phyloP scores from a whole-genome alignment of 2,329 filamentous ascomycete species.

The Cercospora zeina region DNA sequence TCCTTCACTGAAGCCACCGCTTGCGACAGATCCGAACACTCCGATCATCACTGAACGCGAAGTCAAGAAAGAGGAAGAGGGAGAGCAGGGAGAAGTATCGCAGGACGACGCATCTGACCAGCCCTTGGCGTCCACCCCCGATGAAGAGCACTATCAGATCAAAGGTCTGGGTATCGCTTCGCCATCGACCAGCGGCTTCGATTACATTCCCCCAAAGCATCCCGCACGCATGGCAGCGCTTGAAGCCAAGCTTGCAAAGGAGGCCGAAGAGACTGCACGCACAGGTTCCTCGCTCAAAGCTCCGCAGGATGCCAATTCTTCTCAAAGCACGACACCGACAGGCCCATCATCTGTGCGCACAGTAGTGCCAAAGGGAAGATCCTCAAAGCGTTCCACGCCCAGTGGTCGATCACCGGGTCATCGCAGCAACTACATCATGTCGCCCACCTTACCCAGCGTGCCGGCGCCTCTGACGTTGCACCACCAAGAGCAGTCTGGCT shows the following conservation, averaged over 20 bases:
- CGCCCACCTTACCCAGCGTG: background rate
- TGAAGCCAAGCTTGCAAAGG: background rate
- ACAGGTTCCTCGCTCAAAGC: background rate
- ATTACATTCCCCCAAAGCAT: background rate
- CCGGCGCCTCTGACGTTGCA: background rate
- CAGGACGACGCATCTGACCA: constrained; percentile 3
- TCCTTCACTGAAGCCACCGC: background rate
- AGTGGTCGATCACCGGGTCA: background rate
- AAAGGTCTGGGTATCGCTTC: constrained; percentile 10
- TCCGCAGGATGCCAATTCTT: background rate
- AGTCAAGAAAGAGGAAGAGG: background rate
- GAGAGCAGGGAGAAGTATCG: background rate
- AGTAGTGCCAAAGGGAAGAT: background rate
- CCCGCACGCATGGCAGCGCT: background rate
- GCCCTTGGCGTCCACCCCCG: constrained; percentile 11
- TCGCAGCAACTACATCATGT: background rate
- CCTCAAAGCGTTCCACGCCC: background rate
- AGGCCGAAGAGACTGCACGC: background rate
- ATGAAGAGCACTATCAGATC: constrained; percentile 15
- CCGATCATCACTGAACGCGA: constrained; percentile 8
- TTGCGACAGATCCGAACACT: background rate
- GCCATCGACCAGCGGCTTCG: background rate
- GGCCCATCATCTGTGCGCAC: background rate
- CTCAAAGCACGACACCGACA: background rate
- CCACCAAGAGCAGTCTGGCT: constrained; percentile 9